Conservation (phyloP, 2,329 filamentous ascomycete species). For the Malbranchea zuffiana region DNA sequence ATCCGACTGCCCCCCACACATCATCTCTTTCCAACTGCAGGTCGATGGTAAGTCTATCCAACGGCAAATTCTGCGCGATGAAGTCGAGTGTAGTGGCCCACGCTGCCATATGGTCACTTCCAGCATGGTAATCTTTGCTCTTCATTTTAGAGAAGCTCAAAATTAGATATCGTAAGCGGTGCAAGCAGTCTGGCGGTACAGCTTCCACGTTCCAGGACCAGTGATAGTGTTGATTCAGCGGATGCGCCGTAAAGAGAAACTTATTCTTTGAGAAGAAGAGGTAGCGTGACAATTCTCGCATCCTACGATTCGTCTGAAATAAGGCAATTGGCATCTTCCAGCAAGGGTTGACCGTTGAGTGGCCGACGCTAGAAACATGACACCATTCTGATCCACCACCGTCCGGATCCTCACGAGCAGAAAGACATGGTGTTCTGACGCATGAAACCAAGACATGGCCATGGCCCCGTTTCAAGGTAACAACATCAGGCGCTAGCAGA, state of each 20-base stretch:
- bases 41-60: too few relatives aligned
- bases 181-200: background rate
- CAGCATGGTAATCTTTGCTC: too few relatives aligned
- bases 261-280: conserved; percentile 3
- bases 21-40: too few relatives aligned
- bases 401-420: too few relatives aligned
- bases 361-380: background rate
- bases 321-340: background rate
- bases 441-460: background rate
- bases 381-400: too few relatives aligned
- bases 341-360: background rate
- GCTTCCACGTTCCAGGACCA: background rate
- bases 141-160: background rate
- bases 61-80: too few relatives aligned
- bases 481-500: background rate
- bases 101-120: too few relatives aligned
- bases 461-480: background rate
- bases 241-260: background rate
- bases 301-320: background rate
- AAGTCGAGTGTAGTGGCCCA: too few relatives aligned
- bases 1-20: too few relatives aligned
- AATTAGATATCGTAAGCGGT: background rate
- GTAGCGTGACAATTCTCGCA: background rate
- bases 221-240: background rate
- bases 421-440: background rate